Percentiles rank a stretch among this genome's conserved stretches.
These are phyloP conservation scores for Tolypocladium paradoxum DNA, from an alignment of 2,329 filamentous ascomycete species.

Conservation along the genomic window DNA sequence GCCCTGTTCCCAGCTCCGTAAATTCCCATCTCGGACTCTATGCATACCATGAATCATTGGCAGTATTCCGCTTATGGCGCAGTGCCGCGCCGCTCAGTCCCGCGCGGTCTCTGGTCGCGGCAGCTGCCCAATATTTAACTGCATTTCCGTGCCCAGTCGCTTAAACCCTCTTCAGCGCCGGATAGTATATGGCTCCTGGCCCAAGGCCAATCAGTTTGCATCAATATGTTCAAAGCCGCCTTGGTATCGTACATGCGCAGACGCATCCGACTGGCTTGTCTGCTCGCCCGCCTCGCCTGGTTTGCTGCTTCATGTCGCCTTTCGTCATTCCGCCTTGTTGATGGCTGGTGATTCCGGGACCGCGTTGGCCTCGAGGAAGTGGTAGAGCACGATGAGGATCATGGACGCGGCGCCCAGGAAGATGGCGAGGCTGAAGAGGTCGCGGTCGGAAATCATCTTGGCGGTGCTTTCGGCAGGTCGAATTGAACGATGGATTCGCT, in stretches of 20 bases:
- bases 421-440: slow-evolving; percentile 84
- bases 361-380: slow-evolving; percentile 91
- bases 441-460: slow-evolving; percentile 88
- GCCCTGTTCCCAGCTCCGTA: neutral
- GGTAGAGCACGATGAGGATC: slow-evolving; percentile 88
- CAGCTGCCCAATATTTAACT: neutral
- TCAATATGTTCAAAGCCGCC: neutral
- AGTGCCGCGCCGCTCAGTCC: neutral
- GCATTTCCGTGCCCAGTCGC: neutral
- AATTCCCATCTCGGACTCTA: too few species aligned
- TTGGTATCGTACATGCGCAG: neutral
- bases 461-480: slow-evolving; percentile 6
- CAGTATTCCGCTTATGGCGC: too few species aligned
- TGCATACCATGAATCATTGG: neutral
- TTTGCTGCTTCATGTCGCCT: neutral
- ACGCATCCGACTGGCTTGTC: neutral
- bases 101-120: neutral
- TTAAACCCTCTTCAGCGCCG: neutral
- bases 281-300: neutral
- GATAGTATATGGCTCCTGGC: neutral
- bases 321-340: slow-evolving; percentile 2
- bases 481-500: neutral
- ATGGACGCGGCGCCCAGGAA: slow-evolving; percentile 85
- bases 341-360: slow-evolving; percentile 5
- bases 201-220: neutral